Percentiles rank a stretch among this genome's conserved stretches.
These are phyloP conservation scores for Aspergillus spinulosporus DNA, from an alignment of 2,329 filamentous ascomycete species.

Conservation along the genomic window DNA sequence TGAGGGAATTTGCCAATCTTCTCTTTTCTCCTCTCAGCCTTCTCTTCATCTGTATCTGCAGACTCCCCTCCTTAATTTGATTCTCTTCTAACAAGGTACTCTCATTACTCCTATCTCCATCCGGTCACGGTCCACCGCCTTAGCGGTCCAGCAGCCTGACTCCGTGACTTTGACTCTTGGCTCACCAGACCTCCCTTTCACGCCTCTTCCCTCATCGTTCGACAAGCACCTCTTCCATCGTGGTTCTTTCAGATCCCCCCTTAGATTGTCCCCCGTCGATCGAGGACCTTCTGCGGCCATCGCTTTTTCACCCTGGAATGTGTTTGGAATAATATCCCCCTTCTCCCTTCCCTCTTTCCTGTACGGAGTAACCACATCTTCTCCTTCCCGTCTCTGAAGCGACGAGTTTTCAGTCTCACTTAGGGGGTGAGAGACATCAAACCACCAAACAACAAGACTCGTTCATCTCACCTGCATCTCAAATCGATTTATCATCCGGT, in stretches of 20 bases:
- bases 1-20: background rate
- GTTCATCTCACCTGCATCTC: slow-evolving; percentile 7
- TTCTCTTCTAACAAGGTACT: slow-evolving; percentile 2
- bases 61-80: background rate
- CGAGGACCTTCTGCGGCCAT: slow-evolving; percentile 12
- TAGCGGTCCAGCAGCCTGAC: slow-evolving; percentile 11
- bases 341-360: background rate
- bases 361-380: slow-evolving; percentile 13
- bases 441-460: background rate
- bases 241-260: too few species aligned
- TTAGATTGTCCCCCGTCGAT: slow-evolving; percentile 6
- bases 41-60: background rate
- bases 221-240: slow-evolving; percentile 15
- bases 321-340: background rate
- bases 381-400: slow-evolving; percentile 13
- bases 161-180: background rate
- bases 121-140: slow-evolving; percentile 9
- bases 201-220: slow-evolving; percentile 20
- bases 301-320: background rate
- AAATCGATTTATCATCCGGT: slow-evolving; percentile 11
- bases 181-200: slow-evolving; percentile 18
- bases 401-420: slow-evolving; percentile 19
- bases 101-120: background rate
- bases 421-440: slow-evolving; percentile 18
- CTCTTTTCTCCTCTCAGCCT: background rate